Evolutionary conservation across 352 stramenopile species (phyloP), one percentile per base, ranked within the genome.

Genomic region (Phytophthora agathidicida): DNA sequence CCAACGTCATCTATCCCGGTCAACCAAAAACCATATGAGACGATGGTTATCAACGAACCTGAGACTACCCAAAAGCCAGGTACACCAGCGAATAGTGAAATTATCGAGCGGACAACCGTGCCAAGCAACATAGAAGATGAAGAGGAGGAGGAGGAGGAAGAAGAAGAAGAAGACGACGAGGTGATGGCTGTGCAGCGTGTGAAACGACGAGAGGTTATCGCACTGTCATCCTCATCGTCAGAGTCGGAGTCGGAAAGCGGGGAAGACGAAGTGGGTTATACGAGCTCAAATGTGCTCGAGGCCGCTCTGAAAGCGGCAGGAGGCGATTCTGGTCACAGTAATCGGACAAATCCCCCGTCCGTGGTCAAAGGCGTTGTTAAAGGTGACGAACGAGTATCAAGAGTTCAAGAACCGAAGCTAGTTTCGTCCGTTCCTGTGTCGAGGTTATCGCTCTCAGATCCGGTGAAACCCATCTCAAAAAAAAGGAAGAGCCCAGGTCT

Each of bases 221-320:
- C 33, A 3, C 49, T 35, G 20, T 70, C 51, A n/a, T 71, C 61
- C 10, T 77, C 65, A 3, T 73, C 59, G 1, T 84, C 68, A 7
- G 75, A 75, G 16, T 77, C 64, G 9, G 71, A 82, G 13, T 66
- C 63, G 10, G 63, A 75, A 47, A 64, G 65, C 2, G 63, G 73
- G 3, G 58, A 71, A 5, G 47, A 48, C 3, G 54, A 58, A 16
- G 20, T 26, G 10, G 38, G 41, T 20, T 36, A 57, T 13, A 38
- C 23, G 1, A 70, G 37, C 20, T 49, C 45, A 11, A 90, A 86
- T 47, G 71, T 68, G n/a, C 50, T 91, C 0, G 80, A 89, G 33
- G 80, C 83, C 14, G 80, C 83, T 17, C 60, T 90, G 5, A 76
- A 68, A 56, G 78, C 78, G 33, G 70, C 64, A 32, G 50, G 60